phyloP scores from a whole-genome alignment of 2,329 filamentous ascomycete genomes.

The Ambrosiella xylebori region DNA sequence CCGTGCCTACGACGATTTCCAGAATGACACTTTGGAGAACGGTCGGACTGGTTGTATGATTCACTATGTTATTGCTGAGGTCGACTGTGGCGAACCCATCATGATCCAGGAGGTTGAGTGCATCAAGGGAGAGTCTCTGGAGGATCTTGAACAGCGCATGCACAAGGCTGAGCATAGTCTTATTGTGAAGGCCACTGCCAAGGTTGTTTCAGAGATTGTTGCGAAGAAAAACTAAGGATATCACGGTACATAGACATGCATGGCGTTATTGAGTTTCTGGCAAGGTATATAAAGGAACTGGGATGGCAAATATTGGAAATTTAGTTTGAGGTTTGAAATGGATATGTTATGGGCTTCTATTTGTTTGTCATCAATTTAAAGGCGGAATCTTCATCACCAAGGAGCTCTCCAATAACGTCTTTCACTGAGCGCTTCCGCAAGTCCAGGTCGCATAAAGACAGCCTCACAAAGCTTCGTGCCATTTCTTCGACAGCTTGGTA shows the following conservation, averaged over 20 bases:
- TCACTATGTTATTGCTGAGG: conserved; percentile 65
- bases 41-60: conserved; percentile 73
- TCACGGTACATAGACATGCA: not conserved
- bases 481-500: conserved; percentile 49
- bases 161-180: conserved; percentile 60
- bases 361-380: not conserved
- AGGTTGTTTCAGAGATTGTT: conserved; percentile 27
- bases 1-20: conserved; percentile 57
- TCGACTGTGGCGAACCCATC: conserved; percentile 65
- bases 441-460: not conserved
- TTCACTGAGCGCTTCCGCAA: conserved; percentile 4
- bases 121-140: conserved; percentile 44
- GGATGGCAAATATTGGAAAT: not conserved
- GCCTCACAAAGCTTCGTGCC: conserved; percentile 39
- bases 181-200: conserved; percentile 56
- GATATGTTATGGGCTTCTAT: not conserved
- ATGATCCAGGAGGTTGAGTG: conserved; percentile 51
- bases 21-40: conserved; percentile 44
- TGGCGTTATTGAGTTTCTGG: not conserved
- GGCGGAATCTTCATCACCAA: not conserved
- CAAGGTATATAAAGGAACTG: not conserved
- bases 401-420: conserved; percentile 5
- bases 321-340: not conserved
- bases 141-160: conserved; percentile 53
- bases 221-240: conserved; percentile 11